Percentiles rank a stretch among this genome's conserved stretches.
Conservation (phyloP, 176 grass and related monocot species). For the Secale cereale region DNA sequence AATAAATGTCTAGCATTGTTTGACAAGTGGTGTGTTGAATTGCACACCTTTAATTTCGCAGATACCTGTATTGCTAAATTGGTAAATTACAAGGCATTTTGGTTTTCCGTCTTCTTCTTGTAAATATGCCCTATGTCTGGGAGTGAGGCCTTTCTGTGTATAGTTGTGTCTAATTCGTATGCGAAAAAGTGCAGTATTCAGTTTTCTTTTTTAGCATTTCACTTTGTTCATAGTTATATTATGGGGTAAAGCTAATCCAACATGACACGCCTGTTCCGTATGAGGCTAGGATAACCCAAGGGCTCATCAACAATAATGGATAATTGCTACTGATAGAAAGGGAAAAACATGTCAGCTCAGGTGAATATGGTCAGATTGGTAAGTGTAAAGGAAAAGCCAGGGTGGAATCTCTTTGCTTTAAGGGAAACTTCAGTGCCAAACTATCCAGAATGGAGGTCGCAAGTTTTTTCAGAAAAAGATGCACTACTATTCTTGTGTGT, state of each 20-base stretch:
- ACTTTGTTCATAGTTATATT: background rate
- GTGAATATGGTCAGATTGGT: conserved; percentile 6
- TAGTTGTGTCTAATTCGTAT: background rate
- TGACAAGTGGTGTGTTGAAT: background rate
- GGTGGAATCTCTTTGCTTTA: conserved; percentile 15
- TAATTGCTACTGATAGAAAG: background rate
- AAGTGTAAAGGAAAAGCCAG: conserved; percentile 12
- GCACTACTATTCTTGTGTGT: background rate
- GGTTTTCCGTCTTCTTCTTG: background rate
- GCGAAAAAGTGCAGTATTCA: background rate
- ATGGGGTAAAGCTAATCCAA: conserved; percentile 11
- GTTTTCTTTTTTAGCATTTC: background rate
- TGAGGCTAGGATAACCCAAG: background rate
- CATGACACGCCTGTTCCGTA: background rate
- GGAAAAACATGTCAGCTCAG: background rate
- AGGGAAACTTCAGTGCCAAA: conserved; percentile 4
- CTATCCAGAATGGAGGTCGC: background rate
- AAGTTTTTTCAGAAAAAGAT: background rate
- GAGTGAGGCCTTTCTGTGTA: background rate
- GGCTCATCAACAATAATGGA: background rate
- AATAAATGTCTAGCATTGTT: background rate
- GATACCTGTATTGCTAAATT: background rate
- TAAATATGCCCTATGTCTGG: background rate
- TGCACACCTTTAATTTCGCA: background rate
- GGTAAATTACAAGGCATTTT: background rate